Evolutionary conservation across 1,284 basidiomycete genomes (phyloP), one percentile per base, ranked within the genome.

Genomic region (Pseudozyma thailandica): DNA sequence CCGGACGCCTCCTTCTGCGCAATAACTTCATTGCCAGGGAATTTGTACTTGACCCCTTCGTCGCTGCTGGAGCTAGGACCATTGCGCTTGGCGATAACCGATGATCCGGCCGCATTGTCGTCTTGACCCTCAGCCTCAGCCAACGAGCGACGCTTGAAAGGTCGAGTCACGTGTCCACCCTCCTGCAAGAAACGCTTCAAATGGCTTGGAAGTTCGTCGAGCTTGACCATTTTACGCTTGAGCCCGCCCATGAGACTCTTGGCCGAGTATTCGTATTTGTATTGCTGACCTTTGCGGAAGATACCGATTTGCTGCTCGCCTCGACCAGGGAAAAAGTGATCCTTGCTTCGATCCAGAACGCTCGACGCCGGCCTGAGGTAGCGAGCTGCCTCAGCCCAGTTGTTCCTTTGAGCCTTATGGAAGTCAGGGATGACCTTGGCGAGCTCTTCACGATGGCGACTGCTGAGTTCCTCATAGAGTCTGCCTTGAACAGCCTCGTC

Each of bases 141-240:
- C 15, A 23, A 23, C 6, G 39, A 41, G 20, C 39, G 21, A 12
- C 23, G 21, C 20, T 21, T 10, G 20, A 23, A 21, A 23, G 9
- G 39, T 8, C 31, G 31, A 33, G n/a, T 33, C 2, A 16, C 31
- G n/a, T 16, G 31, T 33, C 31, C 12, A 33, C 31, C 12, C 12
- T 33, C n/a, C 31, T 7, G 12, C 31, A 33, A 33, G 31, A 39
- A 39, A 9, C n/a, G 9, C 15, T 39, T 6, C 15, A 44, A 10
- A n/a, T 44, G 42, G 21, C 23, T 9, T 7, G 42, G 42, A 23
- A 44, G 42, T 26, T 44, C 28, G 16, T 44, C 42, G 12, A 26
- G 15, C 26, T 18, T 44, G 26, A 44, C 42, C 27, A 3, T 44
- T 10, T 44, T 44, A 16, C 15, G 13, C n/a, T 5, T 16, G 33